Percentiles rank a stretch among this genome's conserved stretches.
Conservation (phyloP, 257 asterid species). For the Anisodus tanguticus region DNA sequence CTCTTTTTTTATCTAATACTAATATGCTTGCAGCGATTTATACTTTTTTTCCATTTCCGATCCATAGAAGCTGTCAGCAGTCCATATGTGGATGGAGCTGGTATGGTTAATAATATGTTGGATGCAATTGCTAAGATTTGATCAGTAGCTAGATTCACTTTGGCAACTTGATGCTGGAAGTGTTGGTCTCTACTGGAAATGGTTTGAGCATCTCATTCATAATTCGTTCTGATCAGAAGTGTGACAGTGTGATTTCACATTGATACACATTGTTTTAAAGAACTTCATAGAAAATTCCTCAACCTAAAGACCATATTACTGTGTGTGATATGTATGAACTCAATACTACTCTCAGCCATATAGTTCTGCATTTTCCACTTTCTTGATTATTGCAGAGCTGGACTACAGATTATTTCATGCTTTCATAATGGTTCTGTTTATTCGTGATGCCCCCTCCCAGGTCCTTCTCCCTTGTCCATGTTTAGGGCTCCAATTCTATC, state of each 20-base stretch:
- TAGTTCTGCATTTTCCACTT: neutral
- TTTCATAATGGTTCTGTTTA: neutral
- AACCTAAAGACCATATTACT: neutral
- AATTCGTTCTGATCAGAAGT: neutral
- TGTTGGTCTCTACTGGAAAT: neutral
- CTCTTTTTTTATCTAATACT: neutral
- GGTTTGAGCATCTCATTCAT: neutral
- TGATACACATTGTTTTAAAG: neutral
- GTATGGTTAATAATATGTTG: neutral
- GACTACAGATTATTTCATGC: neutral
- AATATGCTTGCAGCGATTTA: neutral
- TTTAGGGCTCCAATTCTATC: neutral
- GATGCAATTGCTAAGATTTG: neutral
- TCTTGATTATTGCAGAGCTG: neutral
- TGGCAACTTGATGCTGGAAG: neutral
- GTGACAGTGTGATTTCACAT: neutral
- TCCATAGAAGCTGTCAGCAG: neutral
- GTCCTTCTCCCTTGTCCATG: neutral
- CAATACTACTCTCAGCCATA: neutral
- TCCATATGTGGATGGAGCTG: neutral
- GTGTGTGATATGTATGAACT: neutral
- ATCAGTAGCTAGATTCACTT: neutral
- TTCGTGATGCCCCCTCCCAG: neutral
- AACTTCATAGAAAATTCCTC: neutral
- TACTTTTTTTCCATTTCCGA: neutral